Percentiles rank a stretch among this genome's conserved stretches.
Conservation (phyloP, 2,329 filamentous ascomycete species). For the Fusarium neocosmosporiellum region DNA sequence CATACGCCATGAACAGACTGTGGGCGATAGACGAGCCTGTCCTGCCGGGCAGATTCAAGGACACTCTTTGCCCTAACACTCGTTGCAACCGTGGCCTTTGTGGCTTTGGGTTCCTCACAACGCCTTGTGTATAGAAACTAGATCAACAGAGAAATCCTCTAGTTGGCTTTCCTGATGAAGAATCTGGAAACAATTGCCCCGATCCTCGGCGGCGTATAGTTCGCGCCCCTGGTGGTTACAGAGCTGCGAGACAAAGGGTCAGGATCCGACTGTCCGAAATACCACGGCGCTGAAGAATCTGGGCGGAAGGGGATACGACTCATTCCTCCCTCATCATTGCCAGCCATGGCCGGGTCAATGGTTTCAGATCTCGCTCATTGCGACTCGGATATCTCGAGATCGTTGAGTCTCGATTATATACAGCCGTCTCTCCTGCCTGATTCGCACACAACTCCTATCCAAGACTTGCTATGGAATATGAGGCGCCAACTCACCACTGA, state of each 20-base stretch:
- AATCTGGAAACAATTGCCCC: too few species aligned
- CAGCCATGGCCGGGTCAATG: not conserved
- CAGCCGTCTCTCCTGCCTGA: not conserved
- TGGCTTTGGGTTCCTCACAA: not conserved
- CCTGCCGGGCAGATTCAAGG: not conserved
- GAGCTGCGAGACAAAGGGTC: too few species aligned
- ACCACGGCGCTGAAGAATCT: not conserved
- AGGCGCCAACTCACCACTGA: not conserved
- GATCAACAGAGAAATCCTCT: too few species aligned
- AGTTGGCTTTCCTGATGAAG: too few species aligned
- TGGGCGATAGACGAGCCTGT: not conserved
- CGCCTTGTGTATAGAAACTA: not conserved
- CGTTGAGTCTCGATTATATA: not conserved
- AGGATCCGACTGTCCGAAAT: not conserved
- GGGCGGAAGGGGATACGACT: too few species aligned
- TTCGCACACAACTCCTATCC: not conserved
- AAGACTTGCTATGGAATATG: not conserved
- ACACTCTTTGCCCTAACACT: not conserved
- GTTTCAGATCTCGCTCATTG: not conserved
- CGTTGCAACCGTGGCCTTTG: not conserved
- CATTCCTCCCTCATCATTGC: too few species aligned
- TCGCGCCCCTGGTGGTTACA: too few species aligned
- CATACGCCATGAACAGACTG: too few species aligned
- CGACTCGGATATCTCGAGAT: not conserved
- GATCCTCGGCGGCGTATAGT: too few species aligned